These are phyloP conservation scores for Pachysandra terminalis DNA, from an alignment of 164 flowering plant species.

Conservation along the genomic window DNA sequence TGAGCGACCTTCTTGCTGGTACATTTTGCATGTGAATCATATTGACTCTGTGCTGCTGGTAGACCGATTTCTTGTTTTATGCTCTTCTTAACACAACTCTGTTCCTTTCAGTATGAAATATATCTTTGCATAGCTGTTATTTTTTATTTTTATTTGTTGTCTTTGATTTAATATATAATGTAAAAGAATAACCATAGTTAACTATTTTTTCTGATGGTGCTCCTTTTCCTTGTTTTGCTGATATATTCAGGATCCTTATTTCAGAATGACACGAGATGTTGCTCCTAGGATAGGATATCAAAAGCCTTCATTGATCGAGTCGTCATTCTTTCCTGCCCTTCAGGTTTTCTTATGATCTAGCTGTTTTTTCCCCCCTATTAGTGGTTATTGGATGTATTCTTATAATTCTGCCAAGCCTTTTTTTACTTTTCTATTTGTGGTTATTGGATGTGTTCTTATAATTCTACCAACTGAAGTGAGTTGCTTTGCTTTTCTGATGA, in stretches of 20 bases:
- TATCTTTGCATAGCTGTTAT: neutral
- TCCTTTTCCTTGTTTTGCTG: slow-evolving; percentile 2
- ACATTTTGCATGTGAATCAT: neutral
- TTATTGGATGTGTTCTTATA: too few species aligned
- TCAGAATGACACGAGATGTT: slow-evolving; percentile 98
- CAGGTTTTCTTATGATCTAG: slow-evolving; percentile 46
- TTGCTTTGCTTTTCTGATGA: too few species aligned
- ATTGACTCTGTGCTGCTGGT: neutral
- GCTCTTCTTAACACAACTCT: neutral
- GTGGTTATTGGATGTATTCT: neutral
- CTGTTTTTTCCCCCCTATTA: neutral
- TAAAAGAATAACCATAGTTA: neutral
- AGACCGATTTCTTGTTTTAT: too few species aligned
- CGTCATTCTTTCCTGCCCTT: slow-evolving; percentile 88
- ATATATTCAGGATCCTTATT: slow-evolving; percentile 90
- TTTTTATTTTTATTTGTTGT: neutral
- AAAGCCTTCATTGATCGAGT: slow-evolving; percentile 92
- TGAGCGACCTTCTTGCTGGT: neutral
- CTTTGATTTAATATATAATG: neutral
- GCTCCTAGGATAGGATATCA: slow-evolving; percentile 93
- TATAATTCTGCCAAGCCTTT: slow-evolving; percentile 1
- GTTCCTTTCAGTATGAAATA: neutral
- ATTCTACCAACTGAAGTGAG: neutral
- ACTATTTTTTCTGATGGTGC: neutral
- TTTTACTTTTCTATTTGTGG: slow-evolving; percentile 9